These are phyloP conservation scores for Lentinula detonsa DNA, from an alignment of 768 basidiomycete species.

Conservation along the genomic window DNA sequence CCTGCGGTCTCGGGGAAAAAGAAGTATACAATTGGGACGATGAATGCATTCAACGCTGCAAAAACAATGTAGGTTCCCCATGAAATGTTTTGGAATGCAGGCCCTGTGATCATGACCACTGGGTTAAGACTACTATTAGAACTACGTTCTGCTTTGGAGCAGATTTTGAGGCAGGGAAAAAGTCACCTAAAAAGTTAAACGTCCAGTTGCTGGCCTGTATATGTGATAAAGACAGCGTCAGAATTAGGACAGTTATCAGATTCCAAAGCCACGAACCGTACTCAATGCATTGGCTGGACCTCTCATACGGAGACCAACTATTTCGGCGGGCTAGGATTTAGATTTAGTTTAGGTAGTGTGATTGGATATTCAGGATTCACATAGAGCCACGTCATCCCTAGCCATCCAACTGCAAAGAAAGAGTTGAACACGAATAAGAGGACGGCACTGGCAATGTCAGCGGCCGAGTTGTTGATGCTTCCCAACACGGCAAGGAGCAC, in stretches of 20 bases:
- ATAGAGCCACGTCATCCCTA: slow-evolving; percentile 69
- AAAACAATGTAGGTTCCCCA: slow-evolving; percentile 62
- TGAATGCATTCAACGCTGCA: slow-evolving; percentile 49
- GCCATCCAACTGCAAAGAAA: slow-evolving; percentile 65
- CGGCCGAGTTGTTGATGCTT: slow-evolving; percentile 38
- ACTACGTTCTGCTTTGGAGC: too few relatives aligned
- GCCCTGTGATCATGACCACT: slow-evolving; percentile 58
- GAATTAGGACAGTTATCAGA: neutral
- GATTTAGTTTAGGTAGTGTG: neutral
- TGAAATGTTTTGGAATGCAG: slow-evolving; percentile 50
- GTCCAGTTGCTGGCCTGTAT: slow-evolving; percentile 41
- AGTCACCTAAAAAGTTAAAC: slow-evolving; percentile 43
- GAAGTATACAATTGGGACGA: slow-evolving; percentile 51
- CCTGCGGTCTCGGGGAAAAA: slow-evolving; percentile 61
- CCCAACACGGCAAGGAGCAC: slow-evolving; percentile 52
- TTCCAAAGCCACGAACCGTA: slow-evolving; percentile 27
- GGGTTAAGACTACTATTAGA: neutral
- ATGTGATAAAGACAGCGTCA: neutral
- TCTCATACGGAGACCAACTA: slow-evolving; percentile 54
- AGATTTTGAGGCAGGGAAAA: neutral
- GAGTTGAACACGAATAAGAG: slow-evolving; percentile 67
- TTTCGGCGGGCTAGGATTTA: slow-evolving; percentile 43
- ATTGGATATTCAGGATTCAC: slow-evolving; percentile 24
- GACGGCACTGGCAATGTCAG: slow-evolving; percentile 47
- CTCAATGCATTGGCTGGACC: slow-evolving; percentile 61